Percentiles rank a stretch among this genome's conserved stretches.
Evolutionary conservation across 2,329 filamentous ascomycete species (phyloP).

Genomic region (Blumeriella jaapii): DNA sequence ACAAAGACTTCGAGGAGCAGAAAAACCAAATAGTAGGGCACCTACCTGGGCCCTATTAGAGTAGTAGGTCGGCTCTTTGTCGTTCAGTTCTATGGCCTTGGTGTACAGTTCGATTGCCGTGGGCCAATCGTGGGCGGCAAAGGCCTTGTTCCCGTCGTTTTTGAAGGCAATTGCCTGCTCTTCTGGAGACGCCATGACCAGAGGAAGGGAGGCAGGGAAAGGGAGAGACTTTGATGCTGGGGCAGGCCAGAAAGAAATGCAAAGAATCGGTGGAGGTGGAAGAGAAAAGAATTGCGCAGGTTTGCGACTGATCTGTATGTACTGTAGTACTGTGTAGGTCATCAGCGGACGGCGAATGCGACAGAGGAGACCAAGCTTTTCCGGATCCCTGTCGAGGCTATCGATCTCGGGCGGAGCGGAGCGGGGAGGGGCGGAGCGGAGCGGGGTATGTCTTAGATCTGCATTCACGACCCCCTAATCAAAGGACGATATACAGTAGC

Average conservation of each 20-base stretch:
- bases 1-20: constrained; percentile 18
- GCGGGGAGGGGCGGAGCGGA: no score
- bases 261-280: background rate
- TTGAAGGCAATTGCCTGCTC: constrained; percentile 76
- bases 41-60: constrained; percentile 88
- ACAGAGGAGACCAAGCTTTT: no score
- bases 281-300: background rate
- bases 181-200: constrained; percentile 23
- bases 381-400: no score
- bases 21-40: constrained; percentile 1
- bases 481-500: no score
- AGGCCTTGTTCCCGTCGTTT: constrained; percentile 89
- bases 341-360: no score
- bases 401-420: no score
- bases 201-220: background rate
- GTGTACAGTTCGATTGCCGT: constrained; percentile 73
- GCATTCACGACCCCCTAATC: no score
- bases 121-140: constrained; percentile 77
- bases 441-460: no score
- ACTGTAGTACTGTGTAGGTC: no score
- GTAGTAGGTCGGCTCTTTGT: constrained; percentile 78
- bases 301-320: no score
- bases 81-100: constrained; percentile 75
- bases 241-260: background rate
- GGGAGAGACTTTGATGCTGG: background rate